Percentiles rank a stretch among this genome's conserved stretches.
Conservation (phyloP, 2,329 filamentous ascomycete species). For the Claviceps cyperi region DNA sequence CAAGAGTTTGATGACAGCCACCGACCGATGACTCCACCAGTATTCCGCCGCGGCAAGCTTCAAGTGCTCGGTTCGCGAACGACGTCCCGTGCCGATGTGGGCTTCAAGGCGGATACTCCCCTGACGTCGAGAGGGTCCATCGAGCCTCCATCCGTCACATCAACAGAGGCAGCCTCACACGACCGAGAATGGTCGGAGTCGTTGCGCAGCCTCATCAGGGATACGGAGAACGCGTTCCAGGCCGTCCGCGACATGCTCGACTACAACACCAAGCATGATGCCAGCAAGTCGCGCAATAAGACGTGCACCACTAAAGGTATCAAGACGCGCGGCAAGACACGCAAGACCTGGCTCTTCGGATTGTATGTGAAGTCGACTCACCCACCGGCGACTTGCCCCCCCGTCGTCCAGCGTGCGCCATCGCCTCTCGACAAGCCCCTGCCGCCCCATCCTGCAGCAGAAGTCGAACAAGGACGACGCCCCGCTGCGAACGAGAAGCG, state of each 20-base stretch:
- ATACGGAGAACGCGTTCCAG: constrained; percentile 37
- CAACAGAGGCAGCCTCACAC: neutral
- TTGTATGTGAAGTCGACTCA: neutral
- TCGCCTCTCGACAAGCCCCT: constrained; percentile 2
- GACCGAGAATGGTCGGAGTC: constrained; percentile 18
- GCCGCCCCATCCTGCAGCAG: constrained; percentile 11
- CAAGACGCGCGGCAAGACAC: neutral
- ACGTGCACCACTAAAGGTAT: constrained; percentile 9
- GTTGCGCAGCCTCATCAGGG: constrained; percentile 30
- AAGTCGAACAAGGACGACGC: neutral
- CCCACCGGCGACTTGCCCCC: neutral
- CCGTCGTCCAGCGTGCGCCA: neutral
- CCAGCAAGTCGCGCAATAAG: constrained; percentile 4
- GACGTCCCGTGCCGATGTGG: neutral
- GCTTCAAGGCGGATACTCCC: neutral
- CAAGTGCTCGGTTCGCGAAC: neutral
- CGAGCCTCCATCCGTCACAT: neutral
- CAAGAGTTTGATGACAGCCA: constrained; percentile 20
- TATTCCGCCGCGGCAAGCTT: neutral
- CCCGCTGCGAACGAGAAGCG: neutral
- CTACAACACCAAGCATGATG: constrained; percentile 20
- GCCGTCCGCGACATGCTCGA: constrained; percentile 27
- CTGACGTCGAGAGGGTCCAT: neutral
- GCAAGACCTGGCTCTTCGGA: constrained; percentile 11
- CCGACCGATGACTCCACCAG: constrained; percentile 8